phyloP scores from a whole-genome alignment of 2,329 filamentous ascomycete genomes.

The Laburnicola sp. region DNA sequence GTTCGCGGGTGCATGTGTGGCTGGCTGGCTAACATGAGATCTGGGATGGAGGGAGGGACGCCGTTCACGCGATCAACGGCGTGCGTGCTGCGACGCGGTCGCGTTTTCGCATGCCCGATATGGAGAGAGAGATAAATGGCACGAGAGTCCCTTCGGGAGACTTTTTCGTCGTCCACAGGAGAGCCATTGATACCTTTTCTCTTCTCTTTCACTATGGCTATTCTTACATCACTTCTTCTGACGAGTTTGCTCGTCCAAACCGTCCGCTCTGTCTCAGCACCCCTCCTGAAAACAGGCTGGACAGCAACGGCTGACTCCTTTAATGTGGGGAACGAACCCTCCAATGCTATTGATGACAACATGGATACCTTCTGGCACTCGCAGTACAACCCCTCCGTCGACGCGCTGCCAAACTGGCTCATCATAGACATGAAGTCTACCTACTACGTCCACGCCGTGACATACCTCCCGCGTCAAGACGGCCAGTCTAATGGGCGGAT shows the following conservation, averaged over 20 bases:
- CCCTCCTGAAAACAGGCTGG: slow-evolving; percentile 28
- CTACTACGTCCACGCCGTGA: slow-evolving; percentile 37
- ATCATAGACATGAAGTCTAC: slow-evolving; percentile 39
- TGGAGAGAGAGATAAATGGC: neutral
- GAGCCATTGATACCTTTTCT: too few relatives aligned
- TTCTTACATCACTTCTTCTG: slow-evolving; percentile 6
- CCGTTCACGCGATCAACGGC: too few relatives aligned
- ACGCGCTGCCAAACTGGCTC: slow-evolving; percentile 36
- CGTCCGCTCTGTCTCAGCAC: slow-evolving; percentile 20
- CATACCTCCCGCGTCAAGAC: slow-evolving; percentile 40
- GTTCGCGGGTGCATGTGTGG: neutral
- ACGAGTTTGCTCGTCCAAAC: slow-evolving; percentile 4
- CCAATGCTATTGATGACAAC: slow-evolving; percentile 39
- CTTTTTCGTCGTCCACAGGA: neutral
- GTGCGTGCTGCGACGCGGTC: too few relatives aligned
- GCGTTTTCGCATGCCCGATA: too few relatives aligned
- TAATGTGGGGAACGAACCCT: slow-evolving; percentile 22
- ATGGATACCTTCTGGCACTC: slow-evolving; percentile 41
- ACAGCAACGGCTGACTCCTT: slow-evolving; percentile 32
- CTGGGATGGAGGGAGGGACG: too few relatives aligned
- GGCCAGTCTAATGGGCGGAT: slow-evolving; percentile 41
- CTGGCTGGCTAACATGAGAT: too few relatives aligned
- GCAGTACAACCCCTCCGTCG: slow-evolving; percentile 22
- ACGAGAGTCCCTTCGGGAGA: neutral
- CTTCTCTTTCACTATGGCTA: slow-evolving; percentile 9